Evolutionary conservation across 1,284 basidiomycete species (phyloP), one percentile per base, ranked within the genome.

Genomic region (Pterula multifida): DNA sequence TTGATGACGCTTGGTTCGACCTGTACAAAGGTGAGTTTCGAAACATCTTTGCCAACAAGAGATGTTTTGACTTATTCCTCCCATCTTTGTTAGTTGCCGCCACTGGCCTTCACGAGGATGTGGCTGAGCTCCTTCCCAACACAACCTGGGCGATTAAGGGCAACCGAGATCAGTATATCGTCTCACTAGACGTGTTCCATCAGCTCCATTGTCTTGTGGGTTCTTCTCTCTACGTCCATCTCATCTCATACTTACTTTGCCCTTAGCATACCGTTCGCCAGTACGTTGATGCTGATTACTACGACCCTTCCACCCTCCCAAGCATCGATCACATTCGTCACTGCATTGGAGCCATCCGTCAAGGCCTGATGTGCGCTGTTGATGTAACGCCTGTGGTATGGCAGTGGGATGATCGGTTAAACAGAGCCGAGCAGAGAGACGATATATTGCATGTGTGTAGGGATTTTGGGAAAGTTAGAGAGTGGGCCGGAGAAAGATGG

Each of bases 171-270:
- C 53, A 60, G 26, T 61, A 61, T 47, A 56, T 60, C 2, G 54
- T 56, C 3, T 50, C 55, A 9, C 52, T 65, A 3, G 61, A 63
- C 22, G 62, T 66, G 3, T 66, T 63, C 49, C 64, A 66, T 51
- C 58, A 65, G 45, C 52, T 65, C 4, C 63, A 64, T 47, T 66
- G 64, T 50, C 44, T 66, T 47, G 64, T 64, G 49, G 3, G 62
- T 55, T 15, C 39, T 3, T 25, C 24, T 23, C 45, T 23, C 42
- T 44, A 42, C 36, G 45, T 13, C 24, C 26, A 48, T 36, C 28
- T 28, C 13, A 36, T 22, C 9, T 11, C 25, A 19, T 12, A n/a
- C 26, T 39, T 47, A 36, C 19, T 12, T 45, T 26, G 28, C 12
- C 39, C 15, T 22, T 26, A 65, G 63, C 60, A 65, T 50, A 56